Base-by-base conservation (phyloP, 768 basidiomycete genomes). In the Phanerochaete sordida region DNA sequence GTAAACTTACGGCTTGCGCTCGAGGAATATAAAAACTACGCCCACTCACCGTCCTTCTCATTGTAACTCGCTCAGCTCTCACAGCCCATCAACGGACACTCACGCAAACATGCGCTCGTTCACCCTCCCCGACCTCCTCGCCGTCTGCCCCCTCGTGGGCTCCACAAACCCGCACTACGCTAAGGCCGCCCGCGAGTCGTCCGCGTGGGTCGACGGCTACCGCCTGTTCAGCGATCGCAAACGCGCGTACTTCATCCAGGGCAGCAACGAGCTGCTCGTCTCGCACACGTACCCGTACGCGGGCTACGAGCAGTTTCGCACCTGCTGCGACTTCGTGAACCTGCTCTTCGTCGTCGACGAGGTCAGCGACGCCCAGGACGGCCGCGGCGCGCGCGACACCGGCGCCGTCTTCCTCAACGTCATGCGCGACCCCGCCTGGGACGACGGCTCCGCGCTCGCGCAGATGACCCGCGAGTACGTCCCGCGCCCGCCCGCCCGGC, bases 361-460 rank as follows among this genome's bases (percentile, higher is more conserved):
- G 69, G 78, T 86, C 56, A 86, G 84, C 70, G 85, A 88, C 65
- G 86, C 87, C 60, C 86, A 87, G 71, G 80, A 75, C 65, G 84
- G 84, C 31, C 69, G 70, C 54, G 86, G 83, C 56, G 87, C 85
- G 49, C 78, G 79, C 26, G 70, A 72, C 30, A 86, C 83, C 30
- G 82, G 84, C 23, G 74, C 81, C 49, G 75, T 83, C 26, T 84
- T 81, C 60, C 74, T 84, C 56, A 79, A 83, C 53, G 81, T 80
- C 21, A 81, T 88, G 80, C 77, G 72, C 62, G 74, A 85, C 64
- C 69, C 80, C 8, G 71, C 79, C 37, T 85, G 81, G 81, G 76
- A 83, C 51, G 84, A 88, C 66, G 76, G 77, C 59, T 85, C 85
- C 15, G 74, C 77, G 12, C 75, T 89, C 37, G 78, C 84, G 1